Evolutionary conservation across 2,329 filamentous ascomycete genomes (phyloP).

Genomic region (Didymella keratinophila): DNA sequence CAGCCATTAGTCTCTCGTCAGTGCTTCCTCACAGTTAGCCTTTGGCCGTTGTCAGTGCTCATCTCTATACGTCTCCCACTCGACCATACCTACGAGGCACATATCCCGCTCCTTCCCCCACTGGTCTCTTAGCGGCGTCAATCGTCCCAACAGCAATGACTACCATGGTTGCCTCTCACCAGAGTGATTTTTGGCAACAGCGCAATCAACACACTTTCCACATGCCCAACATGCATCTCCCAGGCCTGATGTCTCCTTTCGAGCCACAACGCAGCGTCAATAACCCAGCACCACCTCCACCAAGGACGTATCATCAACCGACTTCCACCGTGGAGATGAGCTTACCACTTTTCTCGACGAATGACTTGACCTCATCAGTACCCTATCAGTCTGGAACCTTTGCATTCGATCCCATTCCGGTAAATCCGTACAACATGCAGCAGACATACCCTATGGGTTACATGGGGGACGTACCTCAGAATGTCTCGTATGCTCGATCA

Average conservation of each 20-base stretch:
- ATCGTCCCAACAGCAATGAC: conserved; percentile 44
- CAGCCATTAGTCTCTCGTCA: conserved; percentile 4
- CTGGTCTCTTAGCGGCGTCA: conserved; percentile 21
- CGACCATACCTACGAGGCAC: conserved; percentile 26
- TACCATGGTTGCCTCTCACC: conserved; percentile 49
- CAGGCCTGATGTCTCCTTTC: conserved; percentile 42
- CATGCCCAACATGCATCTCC: conserved; percentile 42
- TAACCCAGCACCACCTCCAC: conserved; percentile 30
- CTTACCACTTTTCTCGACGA: conserved; percentile 47
- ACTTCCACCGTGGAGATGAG: conserved; percentile 46
- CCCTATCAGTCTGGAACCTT: conserved; percentile 49
- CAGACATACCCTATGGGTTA: conserved; percentile 43
- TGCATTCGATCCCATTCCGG: conserved; percentile 44
- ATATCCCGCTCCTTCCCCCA: conserved; percentile 30
- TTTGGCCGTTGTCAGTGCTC: conserved; percentile 35
- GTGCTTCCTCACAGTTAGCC: conserved; percentile 23
- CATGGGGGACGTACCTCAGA: conserved; percentile 35
- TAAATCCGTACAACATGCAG: conserved; percentile 50
- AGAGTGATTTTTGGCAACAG: conserved; percentile 46
- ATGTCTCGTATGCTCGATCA: conserved; percentile 37
- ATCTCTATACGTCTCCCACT: conserved; percentile 28
- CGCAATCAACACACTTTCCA: conserved; percentile 42
- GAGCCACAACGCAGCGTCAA: conserved; percentile 38
- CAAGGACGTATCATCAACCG: conserved; percentile 42
- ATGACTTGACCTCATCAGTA: conserved; percentile 40